Evolutionary conservation across 2,329 filamentous ascomycete species (phyloP), one percentile per base, ranked within the genome.

Genomic region (Monilinia vaccinii-corymbosi): DNA sequence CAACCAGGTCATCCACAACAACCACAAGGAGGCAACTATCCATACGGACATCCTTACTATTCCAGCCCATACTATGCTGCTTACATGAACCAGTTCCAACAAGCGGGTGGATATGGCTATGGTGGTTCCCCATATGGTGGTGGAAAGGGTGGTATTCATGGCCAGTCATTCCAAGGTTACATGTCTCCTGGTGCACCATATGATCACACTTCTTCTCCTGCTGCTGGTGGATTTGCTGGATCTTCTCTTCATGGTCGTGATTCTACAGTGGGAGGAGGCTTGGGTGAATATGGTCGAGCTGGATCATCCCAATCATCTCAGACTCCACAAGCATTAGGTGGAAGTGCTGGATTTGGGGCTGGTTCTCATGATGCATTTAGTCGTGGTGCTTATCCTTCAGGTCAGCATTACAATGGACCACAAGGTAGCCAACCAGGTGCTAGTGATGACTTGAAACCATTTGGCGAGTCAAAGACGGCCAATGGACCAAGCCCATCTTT

Each of bases 21-120:
- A 63, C 77, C 76, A 11, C 78, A 80, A 67, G 71, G 67, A 45
- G 72, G 76, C 63, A 73, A 73, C 56, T 83, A 82, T 68, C 77
- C 78, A 45, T 79, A 78, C 69, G 78, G 73, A 67, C 81, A 84
- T 67, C 81, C 81, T 1, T 86, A 86, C 73, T 85, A 80, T 68
- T 77, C 75, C 66, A 84, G 79, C 72, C 82, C 82, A 1, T 86
- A 84, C 72, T 87, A 87, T 67, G 76, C 80, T 62, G 78, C 81
- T 61, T 86, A 85, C 68, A 76, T 79, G 74, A 81, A 79, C 62
- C 76, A 78, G 62, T 77, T 77, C 67, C 79, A 81, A 44, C 72
- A 74, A 60, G 73, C 74, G 64, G 72, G 71, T 51, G 69, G 66
- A 28, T 55, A 55, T 13, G 71, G 70, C 60, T 73, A 73, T 52